Base-by-base conservation (phyloP, 176 grass and related monocot genomes). In the Saccharum spontaneum region DNA sequence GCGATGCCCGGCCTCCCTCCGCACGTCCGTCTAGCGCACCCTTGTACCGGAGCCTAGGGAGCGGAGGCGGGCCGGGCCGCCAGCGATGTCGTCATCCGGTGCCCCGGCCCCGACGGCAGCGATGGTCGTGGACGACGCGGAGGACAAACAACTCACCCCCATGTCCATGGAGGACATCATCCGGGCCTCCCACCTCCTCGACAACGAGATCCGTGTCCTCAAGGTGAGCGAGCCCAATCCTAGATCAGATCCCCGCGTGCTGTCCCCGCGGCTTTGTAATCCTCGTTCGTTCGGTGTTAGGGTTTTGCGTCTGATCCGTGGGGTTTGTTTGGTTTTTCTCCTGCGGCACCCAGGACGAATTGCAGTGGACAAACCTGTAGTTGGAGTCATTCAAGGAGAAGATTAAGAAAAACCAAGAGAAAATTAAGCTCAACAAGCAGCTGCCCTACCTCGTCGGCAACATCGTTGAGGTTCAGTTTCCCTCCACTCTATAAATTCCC, bases 331-430 rank as follows among this genome's bases (percentile, higher is more conserved):
- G 14, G 7, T 54, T 20, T 70, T 7, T 66, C 22, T 76, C 50
- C 8, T 33, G 57, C 3, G 44, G 39, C 24, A 17, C 3, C 14
- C 46, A 95, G 92, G 91, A 92, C 73, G 92, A 98, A 77, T 62
- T 98, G 68, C 90, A 95, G 86, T 80, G 92, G 85, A 87, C 54
- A 31, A 93, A 94, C 83, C 71, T 91, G 18, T 91, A 98, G 64
- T 75, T 98, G 84, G 83, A 93, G 40, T 91, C 91, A 18, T 80
- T 87, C 72, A 91, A 91, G 79, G 89, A 95, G 59, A 95, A 93
- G 85, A 98, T 93, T n/a, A 95, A 93, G 89, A 87, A 93, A 41
- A 95, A 95, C 61, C 91, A 98, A 57, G 89, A 93, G 83, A 98
- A 95, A 82, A 98, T 98, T 60, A 98, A 95, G 77, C 76, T 93